Evolutionary conservation across 345 rosid genomes (phyloP), one percentile per base, ranked within the genome.

Genomic region (Brassica napus): DNA sequence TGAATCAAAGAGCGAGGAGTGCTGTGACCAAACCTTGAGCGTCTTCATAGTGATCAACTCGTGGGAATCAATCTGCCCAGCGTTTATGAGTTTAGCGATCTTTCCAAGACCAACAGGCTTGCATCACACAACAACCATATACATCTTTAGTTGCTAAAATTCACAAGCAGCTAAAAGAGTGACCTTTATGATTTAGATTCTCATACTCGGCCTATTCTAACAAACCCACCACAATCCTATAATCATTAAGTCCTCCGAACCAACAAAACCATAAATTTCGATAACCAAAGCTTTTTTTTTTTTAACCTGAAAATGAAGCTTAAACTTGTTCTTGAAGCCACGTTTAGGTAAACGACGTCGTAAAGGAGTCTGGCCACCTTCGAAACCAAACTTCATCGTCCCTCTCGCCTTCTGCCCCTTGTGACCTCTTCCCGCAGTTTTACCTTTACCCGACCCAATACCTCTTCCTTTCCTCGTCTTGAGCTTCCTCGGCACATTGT

Each of bases 71-170:
- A 95, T 95, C 87, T 91, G 81, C 83, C 99, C 97, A 23, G 89
- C 90, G 72, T 91, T 93, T 77, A 95, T 95, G 77, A 93, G 93
- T 71, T 86, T 85, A 42, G 97, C 98, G 32, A 93, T 93, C 89
- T 95, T 95, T 28, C 97, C 94, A 79, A 95, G 67, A 24, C 99
- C 99, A 21, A 90, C 96, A 0, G 98, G 99, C 99, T 95, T 95
- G 92, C 84, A 76, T 47, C 35, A 39, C 26, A 71, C 58, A 75
- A 61, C 28, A 70, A 75, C 16, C 65, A 74, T 26, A 62, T 9
- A 39, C 52, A 54, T 69, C 55, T 28, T 28, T 28, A 28, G 31
- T 28, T 28, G 31, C 31, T 28, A 26, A 26, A 26, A 47, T 26
- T 26, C 30, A 26, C 30, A 26, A 26, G 30, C 30, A 26, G 30